A percentile compares a stretch with the other conserved stretches of the same genome.
Evolutionary conservation across 2,329 filamentous ascomycete genomes (phyloP).

Genomic region (Penicillium sp.): DNA sequence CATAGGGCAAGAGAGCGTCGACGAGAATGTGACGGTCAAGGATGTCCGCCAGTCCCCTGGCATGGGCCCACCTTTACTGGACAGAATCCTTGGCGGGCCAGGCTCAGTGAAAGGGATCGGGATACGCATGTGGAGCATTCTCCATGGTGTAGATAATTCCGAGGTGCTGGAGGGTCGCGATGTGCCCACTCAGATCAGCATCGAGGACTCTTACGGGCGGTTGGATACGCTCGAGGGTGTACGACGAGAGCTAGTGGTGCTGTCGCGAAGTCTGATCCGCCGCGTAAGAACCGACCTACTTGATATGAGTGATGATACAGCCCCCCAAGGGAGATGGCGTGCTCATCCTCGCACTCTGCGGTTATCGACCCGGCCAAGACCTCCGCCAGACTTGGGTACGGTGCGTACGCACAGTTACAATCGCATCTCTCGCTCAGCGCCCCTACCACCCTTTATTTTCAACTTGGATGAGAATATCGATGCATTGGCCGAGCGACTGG

Average conservation of each 20-base stretch:
- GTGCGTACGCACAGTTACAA: conserved; percentile 60
- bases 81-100: conserved; percentile 67
- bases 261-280: conserved; percentile 69
- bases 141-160: conserved; percentile 76
- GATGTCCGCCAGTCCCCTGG: conserved; percentile 63
- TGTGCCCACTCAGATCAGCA: conserved; percentile 83
- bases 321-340: conserved; percentile 60
- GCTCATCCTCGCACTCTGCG: conserved; percentile 80
- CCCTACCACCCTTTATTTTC: conserved; percentile 74
- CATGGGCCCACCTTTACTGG: conserved; percentile 65
- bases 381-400: conserved; percentile 51
- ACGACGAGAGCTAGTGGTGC: conserved; percentile 63
- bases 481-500: conserved; percentile 65
- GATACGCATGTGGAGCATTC: conserved; percentile 68
- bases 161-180: conserved; percentile 71
- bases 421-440: conserved; percentile 72
- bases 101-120: conserved; percentile 72
- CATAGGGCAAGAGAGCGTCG: conserved; percentile 45
- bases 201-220: conserved; percentile 85
- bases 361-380: conserved; percentile 70
- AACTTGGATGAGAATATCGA: conserved; percentile 59
- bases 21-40: conserved; percentile 62
- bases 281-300: conserved; percentile 78
- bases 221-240: conserved; percentile 66
- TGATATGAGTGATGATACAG: conserved; percentile 48